Percentiles rank a stretch among this genome's conserved stretches.
phyloP scores from a whole-genome alignment of 2,329 filamentous ascomycete genomes.

The Penicillium digitatum region DNA sequence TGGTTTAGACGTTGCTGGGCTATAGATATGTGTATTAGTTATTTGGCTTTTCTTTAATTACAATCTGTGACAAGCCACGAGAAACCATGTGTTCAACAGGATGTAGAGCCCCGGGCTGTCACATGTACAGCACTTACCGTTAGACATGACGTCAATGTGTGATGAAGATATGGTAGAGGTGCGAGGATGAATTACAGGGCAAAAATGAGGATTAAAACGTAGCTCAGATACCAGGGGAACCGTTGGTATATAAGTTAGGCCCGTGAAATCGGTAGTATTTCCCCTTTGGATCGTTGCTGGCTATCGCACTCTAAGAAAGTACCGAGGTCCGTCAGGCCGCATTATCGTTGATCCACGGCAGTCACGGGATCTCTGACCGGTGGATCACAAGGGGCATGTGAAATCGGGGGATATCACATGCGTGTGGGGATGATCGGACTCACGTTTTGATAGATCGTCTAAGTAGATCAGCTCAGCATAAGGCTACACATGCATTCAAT shows the following conservation, averaged over 20 bases:
- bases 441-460: background rate
- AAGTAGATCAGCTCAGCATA: background rate
- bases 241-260: slow-evolving; percentile 12
- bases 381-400: slow-evolving; percentile 8
- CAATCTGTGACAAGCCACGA: background rate
- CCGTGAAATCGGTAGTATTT: slow-evolving; percentile 17
- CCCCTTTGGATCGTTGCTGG: slow-evolving; percentile 14
- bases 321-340: slow-evolving; percentile 30
- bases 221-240: slow-evolving; percentile 4
- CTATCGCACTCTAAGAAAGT: slow-evolving; percentile 20
- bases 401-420: slow-evolving; percentile 7
- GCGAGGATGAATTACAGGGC: background rate
- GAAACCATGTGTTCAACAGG: slow-evolving; percentile 1
- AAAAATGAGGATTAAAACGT: background rate
- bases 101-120: slow-evolving; percentile 8
- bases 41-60: background rate
- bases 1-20: slow-evolving; percentile 58
- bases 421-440: background rate
- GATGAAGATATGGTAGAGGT: slow-evolving; percentile 1
- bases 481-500: background rate
- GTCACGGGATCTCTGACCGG: slow-evolving; percentile 25
- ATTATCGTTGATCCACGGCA: slow-evolving; percentile 25
- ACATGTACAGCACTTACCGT: slow-evolving; percentile 31
- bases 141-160: slow-evolving; percentile 41
- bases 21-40: slow-evolving; percentile 26